Base-by-base conservation (phyloP, 1,284 basidiomycete species). In the Bjerkandera adusta region DNA sequence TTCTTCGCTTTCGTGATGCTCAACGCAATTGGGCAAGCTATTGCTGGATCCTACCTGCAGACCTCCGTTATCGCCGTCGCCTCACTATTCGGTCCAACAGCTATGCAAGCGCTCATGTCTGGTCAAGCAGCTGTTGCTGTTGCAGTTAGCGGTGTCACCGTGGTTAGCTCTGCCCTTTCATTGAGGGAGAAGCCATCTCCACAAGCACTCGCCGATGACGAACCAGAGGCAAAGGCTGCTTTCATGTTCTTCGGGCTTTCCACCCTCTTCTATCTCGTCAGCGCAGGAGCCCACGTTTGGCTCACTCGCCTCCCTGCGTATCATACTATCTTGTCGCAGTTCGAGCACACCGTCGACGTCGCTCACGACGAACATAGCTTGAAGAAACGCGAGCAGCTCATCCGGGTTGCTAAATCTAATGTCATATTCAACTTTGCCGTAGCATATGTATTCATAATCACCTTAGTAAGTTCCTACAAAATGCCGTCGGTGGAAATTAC, bases 41-140 rank as follows among this genome's bases (percentile, higher is more conserved):
- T 68, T 15, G 71, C 77, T 0, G 82, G 81, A 0, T 76, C 81
- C 6, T 90, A 85, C 58, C 71, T 89, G 12, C 83, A 83, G 54
- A 84, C 81, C 0, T 77, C 88, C 10, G 69, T 83, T 38, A 75
- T 84, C 27, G 85, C 83, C 1, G 74, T 85, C 22, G 86, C 85
- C 4, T 84, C 89, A 0, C 66, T 86, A 12, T 88, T 89, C 47
- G 88, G 88, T 0, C 75, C 80, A 5, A 60, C 71, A 10, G 79
- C 79, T 5, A 75, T 91, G 50, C 86, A 89, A 62, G 68, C 80
- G 5, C 70, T 83, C 58, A 77, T 90, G 72, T 76, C 86, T 1
- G 88, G 89, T 5, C 87, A 91, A 58, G 88, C 85, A 3, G 84
- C 83, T 0, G 77, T 89, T 0, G 89, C 81, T 0, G 85, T 91